A percentile compares a stretch with the other conserved stretches of the same genome.
Evolutionary conservation across 139 green algal species (phyloP).

Genomic region (Deuterostichococcus epilithicus): DNA sequence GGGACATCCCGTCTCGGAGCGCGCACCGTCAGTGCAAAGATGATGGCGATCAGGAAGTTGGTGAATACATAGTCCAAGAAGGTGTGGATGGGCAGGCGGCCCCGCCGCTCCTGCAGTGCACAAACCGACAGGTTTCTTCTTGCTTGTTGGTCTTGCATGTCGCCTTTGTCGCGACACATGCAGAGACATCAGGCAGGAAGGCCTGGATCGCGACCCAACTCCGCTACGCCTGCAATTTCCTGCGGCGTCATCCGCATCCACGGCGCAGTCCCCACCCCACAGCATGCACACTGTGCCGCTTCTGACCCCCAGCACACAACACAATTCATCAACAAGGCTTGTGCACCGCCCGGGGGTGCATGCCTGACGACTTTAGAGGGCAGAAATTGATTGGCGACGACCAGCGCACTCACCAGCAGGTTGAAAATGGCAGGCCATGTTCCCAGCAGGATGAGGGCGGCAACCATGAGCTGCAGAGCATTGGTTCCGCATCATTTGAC

Average conservation of each 20-base stretch:
- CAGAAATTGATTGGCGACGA: neutral
- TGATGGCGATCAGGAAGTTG: slow-evolving; percentile 22
- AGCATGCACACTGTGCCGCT: too few relatives aligned
- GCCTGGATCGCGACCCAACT: neutral
- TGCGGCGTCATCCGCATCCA: neutral
- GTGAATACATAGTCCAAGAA: slow-evolving; percentile 39
- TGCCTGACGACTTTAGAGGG: neutral
- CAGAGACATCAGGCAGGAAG: neutral
- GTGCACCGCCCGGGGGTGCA: too few relatives aligned
- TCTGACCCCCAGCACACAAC: too few relatives aligned
- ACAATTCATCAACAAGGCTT: too few relatives aligned
- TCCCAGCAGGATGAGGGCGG: slow-evolving; percentile 13
- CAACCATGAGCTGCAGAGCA: slow-evolving; percentile 20
- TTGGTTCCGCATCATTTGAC: too few relatives aligned
- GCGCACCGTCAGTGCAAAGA: slow-evolving; percentile 21
- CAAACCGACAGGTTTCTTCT: neutral
- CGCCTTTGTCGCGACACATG: neutral
- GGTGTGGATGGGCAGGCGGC: slow-evolving; percentile 27
- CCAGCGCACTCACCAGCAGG: neutral
- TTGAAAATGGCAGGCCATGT: slow-evolving; percentile 25
- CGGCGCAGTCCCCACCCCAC: too few relatives aligned
- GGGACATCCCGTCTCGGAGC: too few relatives aligned
- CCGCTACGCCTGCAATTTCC: neutral
- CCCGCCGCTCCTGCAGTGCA: slow-evolving; percentile 10
- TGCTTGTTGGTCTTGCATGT: neutral